Percentiles rank a stretch among this genome's conserved stretches.
These are phyloP conservation scores for Vigna radiata DNA, from an alignment of 306 rosid species.

Conservation along the genomic window DNA sequence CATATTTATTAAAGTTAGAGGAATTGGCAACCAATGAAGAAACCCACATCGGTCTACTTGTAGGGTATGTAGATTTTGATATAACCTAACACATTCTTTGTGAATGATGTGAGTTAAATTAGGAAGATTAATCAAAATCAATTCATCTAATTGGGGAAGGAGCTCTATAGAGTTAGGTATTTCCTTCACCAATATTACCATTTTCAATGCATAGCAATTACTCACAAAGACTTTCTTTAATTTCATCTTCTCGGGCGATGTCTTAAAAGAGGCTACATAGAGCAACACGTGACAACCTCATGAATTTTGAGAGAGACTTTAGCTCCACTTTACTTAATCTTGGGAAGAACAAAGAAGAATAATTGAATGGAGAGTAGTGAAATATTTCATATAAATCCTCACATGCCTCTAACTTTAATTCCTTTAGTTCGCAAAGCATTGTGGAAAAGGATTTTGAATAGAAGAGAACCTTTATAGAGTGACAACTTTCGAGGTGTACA, in stretches of 20 bases:
- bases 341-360: too few relatives aligned
- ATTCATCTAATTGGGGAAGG: neutral
- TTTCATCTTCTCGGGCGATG: neutral
- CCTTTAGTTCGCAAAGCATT: too few relatives aligned
- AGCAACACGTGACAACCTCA: too few relatives aligned
- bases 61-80: neutral
- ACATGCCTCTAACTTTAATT: too few relatives aligned
- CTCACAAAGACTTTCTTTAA: neutral
- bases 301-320: too few relatives aligned
- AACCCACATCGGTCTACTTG: neutral
- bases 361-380: too few relatives aligned
- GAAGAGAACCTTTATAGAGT: too few relatives aligned
- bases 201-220: too few relatives aligned
- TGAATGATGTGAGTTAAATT: neutral
- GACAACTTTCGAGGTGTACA: neutral
- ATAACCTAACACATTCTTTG: neutral
- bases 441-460: rapidly evolving
- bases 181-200: too few relatives aligned
- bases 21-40: neutral
- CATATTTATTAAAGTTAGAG: neutral
- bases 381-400: too few relatives aligned
- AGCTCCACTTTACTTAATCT: too few relatives aligned
- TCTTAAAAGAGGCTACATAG: too few relatives aligned
- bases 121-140: neutral
- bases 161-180: neutral